Conservation (phyloP, 2,329 filamentous ascomycete genomes). For the Talaromyces pinophilus region DNA sequence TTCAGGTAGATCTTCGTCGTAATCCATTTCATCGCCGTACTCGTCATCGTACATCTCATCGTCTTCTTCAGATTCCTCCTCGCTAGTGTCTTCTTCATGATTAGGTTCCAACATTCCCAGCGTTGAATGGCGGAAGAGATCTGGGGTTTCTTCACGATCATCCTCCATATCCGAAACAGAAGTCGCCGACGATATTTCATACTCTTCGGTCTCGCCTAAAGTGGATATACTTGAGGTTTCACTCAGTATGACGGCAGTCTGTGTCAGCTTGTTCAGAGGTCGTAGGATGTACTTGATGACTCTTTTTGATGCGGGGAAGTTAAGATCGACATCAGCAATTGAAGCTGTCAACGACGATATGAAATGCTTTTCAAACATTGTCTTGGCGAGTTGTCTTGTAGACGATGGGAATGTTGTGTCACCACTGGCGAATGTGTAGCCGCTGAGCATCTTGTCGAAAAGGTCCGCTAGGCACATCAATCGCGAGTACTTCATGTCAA, state of each 20-base stretch:
- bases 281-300: constrained; percentile 95
- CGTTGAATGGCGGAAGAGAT: constrained; percentile 94
- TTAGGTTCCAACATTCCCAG: constrained; percentile 90
- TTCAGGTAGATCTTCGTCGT: constrained; percentile 76
- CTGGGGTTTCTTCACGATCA: constrained; percentile 89
- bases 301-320: constrained; percentile 88
- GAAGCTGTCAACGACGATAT: constrained; percentile 84
- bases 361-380: constrained; percentile 99
- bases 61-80: constrained; percentile 69
- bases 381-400: constrained; percentile 79
- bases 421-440: constrained; percentile 66
- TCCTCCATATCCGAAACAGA: constrained; percentile 87
- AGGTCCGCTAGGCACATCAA: constrained; percentile 86
- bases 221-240: constrained; percentile 72
- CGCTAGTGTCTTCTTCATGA: constrained; percentile 77
- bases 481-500: constrained; percentile 83
- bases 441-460: constrained; percentile 88
- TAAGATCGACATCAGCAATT: constrained; percentile 92
- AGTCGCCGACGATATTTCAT: constrained; percentile 83
- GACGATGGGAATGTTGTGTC: constrained; percentile 56
- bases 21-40: constrained; percentile 88
- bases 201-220: constrained; percentile 72
- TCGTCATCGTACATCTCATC: constrained; percentile 93
- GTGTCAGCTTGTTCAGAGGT: constrained; percentile 82
- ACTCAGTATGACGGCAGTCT: constrained; percentile 82